A percentile compares a stretch with the other conserved stretches of the same genome.
phyloP scores from a whole-genome alignment of 768 basidiomycete species.

The Leccinum arenicola region DNA sequence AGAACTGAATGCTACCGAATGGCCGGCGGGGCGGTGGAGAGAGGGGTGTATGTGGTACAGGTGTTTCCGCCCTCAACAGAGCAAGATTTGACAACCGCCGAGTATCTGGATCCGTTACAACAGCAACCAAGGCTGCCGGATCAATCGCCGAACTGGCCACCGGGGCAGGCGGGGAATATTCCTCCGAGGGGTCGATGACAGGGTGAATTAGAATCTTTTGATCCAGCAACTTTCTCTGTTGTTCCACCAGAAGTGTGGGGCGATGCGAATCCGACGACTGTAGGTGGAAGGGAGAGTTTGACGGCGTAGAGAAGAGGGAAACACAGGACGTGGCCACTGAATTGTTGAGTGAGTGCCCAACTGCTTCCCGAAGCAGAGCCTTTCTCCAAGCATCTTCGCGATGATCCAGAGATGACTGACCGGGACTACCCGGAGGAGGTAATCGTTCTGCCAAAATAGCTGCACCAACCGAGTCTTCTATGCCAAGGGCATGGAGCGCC shows the following conservation, averaged over 20 bases:
- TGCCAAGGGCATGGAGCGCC: constrained; percentile 67
- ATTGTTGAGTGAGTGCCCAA: constrained; percentile 69
- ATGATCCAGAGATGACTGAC: constrained; percentile 50
- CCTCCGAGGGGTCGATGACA: constrained; percentile 34
- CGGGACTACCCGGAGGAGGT: constrained; percentile 65
- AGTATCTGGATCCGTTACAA: constrained; percentile 30
- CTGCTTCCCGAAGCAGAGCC: constrained; percentile 72
- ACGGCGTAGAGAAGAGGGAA: constrained; percentile 35
- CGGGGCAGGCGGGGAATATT: constrained; percentile 27
- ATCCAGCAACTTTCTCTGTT: constrained; percentile 33
- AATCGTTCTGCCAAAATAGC: constrained; percentile 71
- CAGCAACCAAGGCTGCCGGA: constrained; percentile 12
- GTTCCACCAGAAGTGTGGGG: constrained; percentile 10
- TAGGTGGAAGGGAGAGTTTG: constrained; percentile 27
- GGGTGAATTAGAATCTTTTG: constrained; percentile 46
- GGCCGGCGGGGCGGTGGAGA: constrained; percentile 61
- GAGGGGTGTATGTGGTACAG: constrained; percentile 59
- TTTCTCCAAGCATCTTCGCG: constrained; percentile 73
- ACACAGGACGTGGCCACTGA: constrained; percentile 45
- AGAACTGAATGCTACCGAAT: constrained; percentile 42
- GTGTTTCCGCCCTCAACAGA: constrained; percentile 63
- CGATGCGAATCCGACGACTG: constrained; percentile 26
- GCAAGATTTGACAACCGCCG: constrained; percentile 41
- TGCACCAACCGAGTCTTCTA: constrained; percentile 72
- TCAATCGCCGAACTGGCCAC: constrained; percentile 3